Conservation (phyloP, 31 red algal genomes). For the Asparagopsis taxiformis region DNA sequence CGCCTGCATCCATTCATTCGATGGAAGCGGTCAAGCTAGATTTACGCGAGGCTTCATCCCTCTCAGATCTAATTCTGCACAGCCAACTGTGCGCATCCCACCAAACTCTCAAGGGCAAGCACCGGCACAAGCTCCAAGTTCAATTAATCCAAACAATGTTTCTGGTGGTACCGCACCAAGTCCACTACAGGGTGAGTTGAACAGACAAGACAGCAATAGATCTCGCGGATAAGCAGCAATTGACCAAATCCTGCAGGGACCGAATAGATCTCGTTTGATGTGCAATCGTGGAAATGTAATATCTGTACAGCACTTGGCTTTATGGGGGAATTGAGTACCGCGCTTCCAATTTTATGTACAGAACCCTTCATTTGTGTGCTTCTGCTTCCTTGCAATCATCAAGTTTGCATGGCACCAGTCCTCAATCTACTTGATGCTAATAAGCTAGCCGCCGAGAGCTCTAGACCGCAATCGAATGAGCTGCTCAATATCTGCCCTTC, state of each 20-base stretch:
- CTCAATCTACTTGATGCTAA: background rate
- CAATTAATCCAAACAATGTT: background rate
- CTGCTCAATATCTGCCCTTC: background rate
- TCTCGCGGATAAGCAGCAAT: background rate
- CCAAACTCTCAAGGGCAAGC: background rate
- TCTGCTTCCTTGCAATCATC: background rate
- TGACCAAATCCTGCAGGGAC: too few species aligned
- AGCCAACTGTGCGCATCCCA: slow-evolving; percentile 16
- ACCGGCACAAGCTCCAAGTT: background rate
- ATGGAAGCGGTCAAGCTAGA: slow-evolving; percentile 11
- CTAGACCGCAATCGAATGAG: background rate
- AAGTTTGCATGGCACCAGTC: background rate
- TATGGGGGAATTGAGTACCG: background rate
- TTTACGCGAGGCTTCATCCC: slow-evolving; percentile 65
- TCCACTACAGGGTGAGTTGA: background rate
- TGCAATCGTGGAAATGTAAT: background rate
- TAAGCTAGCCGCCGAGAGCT: background rate
- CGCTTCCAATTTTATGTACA: background rate
- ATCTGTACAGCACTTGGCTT: slow-evolving; percentile 1
- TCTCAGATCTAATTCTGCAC: slow-evolving; percentile 8
- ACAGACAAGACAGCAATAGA: background rate
- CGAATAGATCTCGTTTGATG: background rate
- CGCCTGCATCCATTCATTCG: slow-evolving; percentile 61
- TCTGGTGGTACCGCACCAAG: background rate
- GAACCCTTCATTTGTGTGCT: background rate